Percentiles rank a stretch among this genome's conserved stretches.
These are phyloP conservation scores for Cyberlindnera mycetangii DNA, from an alignment of 805 yeast genomes.

Conservation along the genomic window DNA sequence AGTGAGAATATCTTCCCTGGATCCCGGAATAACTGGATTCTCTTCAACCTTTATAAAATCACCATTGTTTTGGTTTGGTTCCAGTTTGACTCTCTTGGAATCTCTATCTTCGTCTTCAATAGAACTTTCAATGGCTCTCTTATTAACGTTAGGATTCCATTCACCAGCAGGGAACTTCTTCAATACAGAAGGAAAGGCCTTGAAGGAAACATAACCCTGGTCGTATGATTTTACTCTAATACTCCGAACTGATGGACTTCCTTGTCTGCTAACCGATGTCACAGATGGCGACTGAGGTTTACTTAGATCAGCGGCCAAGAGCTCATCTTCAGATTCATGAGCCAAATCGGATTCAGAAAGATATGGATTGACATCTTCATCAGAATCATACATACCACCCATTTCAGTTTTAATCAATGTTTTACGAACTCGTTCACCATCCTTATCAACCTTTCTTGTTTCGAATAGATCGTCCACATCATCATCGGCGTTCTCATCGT, in stretches of 20 bases:
- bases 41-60: conserved; percentile 10
- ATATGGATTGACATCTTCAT: conserved; percentile 85
- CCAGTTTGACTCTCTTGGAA: conserved; percentile 39
- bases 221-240: conserved; percentile 45
- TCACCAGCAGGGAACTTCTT: conserved; percentile 71
- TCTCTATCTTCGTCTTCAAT: conserved; percentile 29
- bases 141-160: conserved; percentile 69
- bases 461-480: conserved; percentile 68
- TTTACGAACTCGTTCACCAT: conserved; percentile 81
- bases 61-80: conserved; percentile 20
- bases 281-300: conserved; percentile 26
- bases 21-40: conserved; percentile 12
- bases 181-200: conserved; percentile 59
- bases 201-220: conserved; percentile 56
- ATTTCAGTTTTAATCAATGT: conserved; percentile 83
- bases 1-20: conserved; percentile 39
- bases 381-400: conserved; percentile 73
- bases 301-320: conserved; percentile 37
- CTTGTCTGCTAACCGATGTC: conserved; percentile 12
- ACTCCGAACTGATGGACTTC: conserved; percentile 25
- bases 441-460: conserved; percentile 80
- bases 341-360: conserved; percentile 68
- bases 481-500: conserved; percentile 57
- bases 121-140: conserved; percentile 30
- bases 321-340: conserved; percentile 37